Evolutionary conservation across 768 basidiomycete genomes (phyloP), one percentile per base, ranked within the genome.

Genomic region (Daedaleopsis sinensis): DNA sequence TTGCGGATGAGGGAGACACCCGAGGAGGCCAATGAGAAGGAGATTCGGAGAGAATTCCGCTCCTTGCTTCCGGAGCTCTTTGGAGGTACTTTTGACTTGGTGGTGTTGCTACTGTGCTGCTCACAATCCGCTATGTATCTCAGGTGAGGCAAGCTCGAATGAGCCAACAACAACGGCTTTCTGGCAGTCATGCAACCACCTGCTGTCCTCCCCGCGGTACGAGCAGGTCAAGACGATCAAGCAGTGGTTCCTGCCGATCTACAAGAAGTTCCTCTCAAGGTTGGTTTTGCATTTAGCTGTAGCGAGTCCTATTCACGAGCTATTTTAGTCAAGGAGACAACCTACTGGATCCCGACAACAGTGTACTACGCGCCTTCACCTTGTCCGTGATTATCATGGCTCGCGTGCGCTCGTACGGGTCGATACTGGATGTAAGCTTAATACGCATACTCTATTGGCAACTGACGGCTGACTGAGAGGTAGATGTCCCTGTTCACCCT

Each of bases 181-280:
- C 42, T 67, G 57, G 71, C 78, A 69, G 16, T 76, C 72, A 27
- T 90, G 87, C 69, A 72, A 67, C 10, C 76, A 74, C 5, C 68
- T 88, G 46, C 68, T 85, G 35, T 72, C 72, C 5, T 86, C 89
- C 3, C 79, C 89, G 23, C 84, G 89, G 21, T 93, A 85, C 63
- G 90, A 93, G 64, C 90, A 93, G 74, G 84, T 90, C 39, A 79
- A 87, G 66, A 83, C 83, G 10, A 81, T 92, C 57, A 80, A 79
- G 57, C 82, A 85, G 51, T 94, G 92, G 92, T 76, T 94, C 36
- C 71, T 91, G n/a, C 92, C 91, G 3, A 76, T 85, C 24, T 78
- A 81, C 64, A 85, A 83, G 63, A 74, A 79, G 58, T 74, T 88
- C 13, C 38, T 64, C 24, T 60, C 75, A 10, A 78, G 74, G 90